phyloP scores from a whole-genome alignment of 1,284 basidiomycete species.

The Microbotryum saponariae region DNA sequence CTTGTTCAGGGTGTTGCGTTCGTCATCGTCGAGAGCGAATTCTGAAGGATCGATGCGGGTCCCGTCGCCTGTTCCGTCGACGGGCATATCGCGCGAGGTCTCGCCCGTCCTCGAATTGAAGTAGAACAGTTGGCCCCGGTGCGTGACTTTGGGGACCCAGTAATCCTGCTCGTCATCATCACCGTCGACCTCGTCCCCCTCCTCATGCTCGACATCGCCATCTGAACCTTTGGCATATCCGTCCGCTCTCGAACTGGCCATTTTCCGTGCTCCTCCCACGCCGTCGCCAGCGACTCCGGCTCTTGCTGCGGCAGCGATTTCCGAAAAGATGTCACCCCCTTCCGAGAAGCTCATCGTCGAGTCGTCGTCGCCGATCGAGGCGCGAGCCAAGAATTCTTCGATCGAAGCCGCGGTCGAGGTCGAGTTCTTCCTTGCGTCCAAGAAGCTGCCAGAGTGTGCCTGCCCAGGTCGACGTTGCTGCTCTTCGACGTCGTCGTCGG shows the following conservation, averaged over 20 bases:
- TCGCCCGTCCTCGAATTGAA: slow-evolving; percentile 85
- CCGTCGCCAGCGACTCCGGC: slow-evolving; percentile 1
- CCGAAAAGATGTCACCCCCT: slow-evolving; percentile 35
- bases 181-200: slow-evolving; percentile 13
- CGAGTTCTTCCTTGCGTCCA: too few relatives aligned
- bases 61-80: slow-evolving; percentile 25
- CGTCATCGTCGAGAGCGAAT: slow-evolving; percentile 12
- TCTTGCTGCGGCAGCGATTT: slow-evolving; percentile 34
- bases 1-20: neutral
- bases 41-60: slow-evolving; percentile 13
- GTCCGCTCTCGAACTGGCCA: neutral
- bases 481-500: neutral
- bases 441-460: neutral
- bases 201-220: slow-evolving; percentile 1
- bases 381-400: too few relatives aligned
- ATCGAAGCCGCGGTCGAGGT: too few relatives aligned
- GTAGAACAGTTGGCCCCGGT: slow-evolving; percentile 68
- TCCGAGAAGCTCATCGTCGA: slow-evolving; percentile 23
- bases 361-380: too few relatives aligned
- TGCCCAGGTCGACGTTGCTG: neutral
- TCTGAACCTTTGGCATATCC: too few relatives aligned
- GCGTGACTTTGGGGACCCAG: slow-evolving; percentile 36
- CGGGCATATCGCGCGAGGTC: slow-evolving; percentile 73
- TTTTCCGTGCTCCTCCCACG: neutral
- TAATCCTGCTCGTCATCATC: slow-evolving; percentile 27